A percentile compares a stretch with the other conserved stretches of the same genome.
phyloP scores from a whole-genome alignment of 192 early-diverging fungal species.

The Podila horticola region DNA sequence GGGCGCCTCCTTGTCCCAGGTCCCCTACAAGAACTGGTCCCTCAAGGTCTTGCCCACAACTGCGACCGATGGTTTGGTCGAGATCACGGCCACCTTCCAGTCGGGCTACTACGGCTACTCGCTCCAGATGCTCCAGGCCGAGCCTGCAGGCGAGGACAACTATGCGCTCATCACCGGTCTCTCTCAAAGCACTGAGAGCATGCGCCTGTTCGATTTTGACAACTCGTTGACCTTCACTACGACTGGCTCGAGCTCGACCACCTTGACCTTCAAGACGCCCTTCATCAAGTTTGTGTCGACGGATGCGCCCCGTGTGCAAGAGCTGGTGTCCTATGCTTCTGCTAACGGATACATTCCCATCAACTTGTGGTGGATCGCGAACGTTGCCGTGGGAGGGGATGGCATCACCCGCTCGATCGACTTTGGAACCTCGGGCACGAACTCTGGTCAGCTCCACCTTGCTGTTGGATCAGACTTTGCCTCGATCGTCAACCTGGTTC shows the following conservation, averaged over 20 bases:
- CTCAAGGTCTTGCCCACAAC: slow-evolving; percentile 16
- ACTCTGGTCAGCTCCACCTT: not conserved
- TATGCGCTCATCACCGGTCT: slow-evolving; percentile 2
- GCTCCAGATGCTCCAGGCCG: not conserved
- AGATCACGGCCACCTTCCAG: slow-evolving; percentile 34
- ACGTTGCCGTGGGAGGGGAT: slow-evolving; percentile 22
- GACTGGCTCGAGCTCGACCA: slow-evolving; percentile 10
- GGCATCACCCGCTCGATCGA: slow-evolving; percentile 21
- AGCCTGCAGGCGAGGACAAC: slow-evolving; percentile 3
- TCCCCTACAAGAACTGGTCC: slow-evolving; percentile 39
- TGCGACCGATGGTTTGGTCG: not conserved
- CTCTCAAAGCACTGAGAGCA: not conserved
- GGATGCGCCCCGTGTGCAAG: not conserved
- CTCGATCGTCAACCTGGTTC: no score
- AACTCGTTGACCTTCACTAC: slow-evolving; percentile 13
- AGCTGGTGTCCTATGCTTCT: slow-evolving; percentile 13
- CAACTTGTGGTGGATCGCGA: slow-evolving; percentile 4
- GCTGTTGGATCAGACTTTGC: slow-evolving; percentile 32
- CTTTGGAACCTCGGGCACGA: slow-evolving; percentile 3
- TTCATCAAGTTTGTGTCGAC: not conserved
- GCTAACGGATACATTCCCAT: slow-evolving; percentile 21
- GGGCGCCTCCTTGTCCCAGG: slow-evolving; percentile 26
- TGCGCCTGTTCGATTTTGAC: slow-evolving; percentile 19
- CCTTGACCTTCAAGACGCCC: slow-evolving; percentile 14
- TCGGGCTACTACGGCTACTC: slow-evolving; percentile 40